Evolutionary conservation across 495 filamentous ascomycete species (phyloP), one percentile per base, ranked within the genome.

Genomic region (Astrothelium macrocarpum): DNA sequence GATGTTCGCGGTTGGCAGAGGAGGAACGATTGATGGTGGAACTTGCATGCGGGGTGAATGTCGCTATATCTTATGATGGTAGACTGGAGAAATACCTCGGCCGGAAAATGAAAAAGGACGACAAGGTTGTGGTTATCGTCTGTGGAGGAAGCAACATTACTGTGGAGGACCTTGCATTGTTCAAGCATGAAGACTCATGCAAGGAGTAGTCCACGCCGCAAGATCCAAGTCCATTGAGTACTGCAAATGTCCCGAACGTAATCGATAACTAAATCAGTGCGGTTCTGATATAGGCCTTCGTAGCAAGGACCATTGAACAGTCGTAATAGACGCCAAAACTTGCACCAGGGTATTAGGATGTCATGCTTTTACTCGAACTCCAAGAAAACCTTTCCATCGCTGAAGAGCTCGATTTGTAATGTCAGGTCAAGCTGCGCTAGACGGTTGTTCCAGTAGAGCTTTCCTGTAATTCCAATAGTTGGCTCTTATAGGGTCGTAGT

Each of bases 381-480:
- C 43, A 11, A 3, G n/a, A 18, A 4, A 9, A 11, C 18, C 43
- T 39, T 20, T 49, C 11, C 10, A 20, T 18, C 18, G 43, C 7
- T 20, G n/a, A 49, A 11, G 43, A 4, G 9, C 3, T 9, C 7
- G n/a, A 49, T 49, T 5, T 9, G 3, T 20, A 18, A 20, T 18
- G 3, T 25, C 29, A 28, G 29, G 31, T 64, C 31, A 64, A 10
- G 64, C 61, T 7, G 36, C 66, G n/a, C 25, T 42, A 7, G 23
- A 26, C 9, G 59, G 63, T 45, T 64, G 32, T 0, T 70, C 74
- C n/a, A 87, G 69, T 63, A 75, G 64, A 42, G 67, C 71, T 69
- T 84, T 84, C 70, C 86, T 79, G 76, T 91, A 96, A 69, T 88
- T 83, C 94, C 95, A 98, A 75, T 97, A 97, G 68, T 91, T 91